Evolutionary conservation across 1,284 basidiomycete genomes (phyloP).

Genomic region (Polyporus tsugae): DNA sequence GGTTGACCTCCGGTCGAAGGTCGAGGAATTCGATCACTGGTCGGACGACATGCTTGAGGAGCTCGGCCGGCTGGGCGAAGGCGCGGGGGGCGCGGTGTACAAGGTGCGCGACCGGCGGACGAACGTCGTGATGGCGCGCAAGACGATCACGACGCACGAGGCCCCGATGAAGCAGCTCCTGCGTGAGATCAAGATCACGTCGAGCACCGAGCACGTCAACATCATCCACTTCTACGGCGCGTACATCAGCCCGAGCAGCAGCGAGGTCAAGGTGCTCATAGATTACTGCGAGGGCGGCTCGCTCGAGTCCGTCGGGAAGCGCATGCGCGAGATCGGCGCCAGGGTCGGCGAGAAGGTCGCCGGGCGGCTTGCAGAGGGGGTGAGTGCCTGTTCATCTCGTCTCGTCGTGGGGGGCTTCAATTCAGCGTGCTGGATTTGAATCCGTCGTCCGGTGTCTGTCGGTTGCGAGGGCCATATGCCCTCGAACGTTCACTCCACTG

Average conservation of each 20-base stretch:
- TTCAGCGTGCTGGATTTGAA: not conserved
- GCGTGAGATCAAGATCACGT: conserved; percentile 92
- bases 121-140: conserved; percentile 88
- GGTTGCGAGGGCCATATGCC: conserved; percentile 10
- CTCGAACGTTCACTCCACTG: not conserved
- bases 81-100: conserved; percentile 95
- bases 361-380: conserved; percentile 91
- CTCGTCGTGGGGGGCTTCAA: not conserved
- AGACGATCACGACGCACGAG: conserved; percentile 95
- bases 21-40: conserved; percentile 55
- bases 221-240: conserved; percentile 96
- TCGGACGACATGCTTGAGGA: conserved; percentile 80
- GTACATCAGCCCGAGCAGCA: conserved; percentile 92
- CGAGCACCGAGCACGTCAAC: conserved; percentile 85
- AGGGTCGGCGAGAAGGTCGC: conserved; percentile 93
- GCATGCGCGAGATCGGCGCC: conserved; percentile 83
- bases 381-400: conserved; percentile 41
- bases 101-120: conserved; percentile 86
- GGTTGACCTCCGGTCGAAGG: conserved; percentile 44
- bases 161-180: conserved; percentile 94
- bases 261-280: conserved; percentile 96
- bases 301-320: conserved; percentile 88
- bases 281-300: conserved; percentile 91
- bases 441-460: not conserved
- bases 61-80: conserved; percentile 86